Base-by-base conservation (phyloP, 2,329 filamentous ascomycete species). In the Fusarium mangiferae region DNA sequence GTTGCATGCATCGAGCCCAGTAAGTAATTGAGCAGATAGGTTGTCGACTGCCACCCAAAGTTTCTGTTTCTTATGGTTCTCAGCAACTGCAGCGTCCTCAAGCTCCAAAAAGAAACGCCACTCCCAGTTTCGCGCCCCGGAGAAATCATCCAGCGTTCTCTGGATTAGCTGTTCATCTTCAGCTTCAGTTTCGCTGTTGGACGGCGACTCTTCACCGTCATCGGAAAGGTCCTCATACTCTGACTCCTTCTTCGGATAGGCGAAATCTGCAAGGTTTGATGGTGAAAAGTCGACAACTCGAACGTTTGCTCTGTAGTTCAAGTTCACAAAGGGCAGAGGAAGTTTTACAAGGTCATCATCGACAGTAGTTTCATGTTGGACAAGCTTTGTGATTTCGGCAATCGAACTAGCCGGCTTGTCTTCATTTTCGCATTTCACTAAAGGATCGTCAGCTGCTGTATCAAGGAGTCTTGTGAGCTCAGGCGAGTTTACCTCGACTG, bases 261-360 rank as follows among this genome's bases (percentile, higher is more conserved):
- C 85, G 80, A 98, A 98, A 66, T 96, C 90, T 72, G 91, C 88
- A 3, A 98, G 83, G 3, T 86, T 86, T 6, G 86, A 82, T 1
- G 96, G 96, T 66, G 88, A 90, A 80, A 93, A 98, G 82, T 98
- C 94, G 41, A 97, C 88, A 4, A 97, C 91, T n/a, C 94, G 91
- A 41, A 94, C 91, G 39, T 88, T 86, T 28, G 90, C 85, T 52
- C 90, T 89, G 79, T 95, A 95, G 46, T 90, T 93, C 64, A 88
- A 84, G 78, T 95, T 94, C 64, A 91, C 86, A 77, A 97, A 97
- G 0, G 95, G 94, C 0, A 95, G 76, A n/a, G 75, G 73, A 3
- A 89, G 44, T 8, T 74, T 78, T 5, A 82, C 75, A 22, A 77
- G 61, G 51, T 83, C 62, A 22, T 78, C 82, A 13, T 86, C 82